Conservation (phyloP, 495 filamentous ascomycete species). For the Penicillium mononematosum region DNA sequence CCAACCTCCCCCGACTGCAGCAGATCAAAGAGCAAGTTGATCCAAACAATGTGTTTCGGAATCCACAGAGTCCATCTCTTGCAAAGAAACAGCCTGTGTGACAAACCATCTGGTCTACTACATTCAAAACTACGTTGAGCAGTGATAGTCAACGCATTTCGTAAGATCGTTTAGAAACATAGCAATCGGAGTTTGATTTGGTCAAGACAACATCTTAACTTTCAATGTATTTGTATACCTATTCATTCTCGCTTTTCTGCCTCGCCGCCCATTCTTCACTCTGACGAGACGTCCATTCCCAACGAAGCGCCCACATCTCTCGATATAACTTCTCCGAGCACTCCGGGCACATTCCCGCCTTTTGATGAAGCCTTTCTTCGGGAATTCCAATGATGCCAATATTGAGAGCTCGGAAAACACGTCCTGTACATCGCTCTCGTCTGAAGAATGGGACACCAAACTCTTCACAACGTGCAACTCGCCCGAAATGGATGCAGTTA, state of each 20-base stretch:
- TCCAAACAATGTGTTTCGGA: background rate
- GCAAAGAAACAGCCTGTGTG: background rate
- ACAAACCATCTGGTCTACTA: background rate
- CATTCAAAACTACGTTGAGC: background rate
- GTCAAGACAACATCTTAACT: background rate
- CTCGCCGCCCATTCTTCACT: constrained; percentile 6
- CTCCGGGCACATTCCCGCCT: constrained; percentile 2
- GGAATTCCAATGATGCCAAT: background rate
- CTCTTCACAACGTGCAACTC: background rate
- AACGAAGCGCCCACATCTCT: constrained; percentile 9
- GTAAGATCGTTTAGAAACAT: background rate
- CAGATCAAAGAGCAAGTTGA: background rate
- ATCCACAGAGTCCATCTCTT: background rate
- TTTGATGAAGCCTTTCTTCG: background rate
- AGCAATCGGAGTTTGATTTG: background rate
- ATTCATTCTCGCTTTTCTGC: background rate
- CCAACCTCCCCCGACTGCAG: background rate
- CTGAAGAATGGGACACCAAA: background rate
- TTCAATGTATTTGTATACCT: background rate
- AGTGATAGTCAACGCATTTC: background rate
- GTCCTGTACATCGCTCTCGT: background rate
- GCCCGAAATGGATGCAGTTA: constrained; percentile 1
- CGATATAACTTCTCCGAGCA: constrained; percentile 8
- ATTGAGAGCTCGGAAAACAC: background rate
- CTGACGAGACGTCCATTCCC: constrained; percentile 7